Evolutionary conservation across 768 basidiomycete genomes (phyloP).

Genomic region (Lanmaoa pseudosensibilis): DNA sequence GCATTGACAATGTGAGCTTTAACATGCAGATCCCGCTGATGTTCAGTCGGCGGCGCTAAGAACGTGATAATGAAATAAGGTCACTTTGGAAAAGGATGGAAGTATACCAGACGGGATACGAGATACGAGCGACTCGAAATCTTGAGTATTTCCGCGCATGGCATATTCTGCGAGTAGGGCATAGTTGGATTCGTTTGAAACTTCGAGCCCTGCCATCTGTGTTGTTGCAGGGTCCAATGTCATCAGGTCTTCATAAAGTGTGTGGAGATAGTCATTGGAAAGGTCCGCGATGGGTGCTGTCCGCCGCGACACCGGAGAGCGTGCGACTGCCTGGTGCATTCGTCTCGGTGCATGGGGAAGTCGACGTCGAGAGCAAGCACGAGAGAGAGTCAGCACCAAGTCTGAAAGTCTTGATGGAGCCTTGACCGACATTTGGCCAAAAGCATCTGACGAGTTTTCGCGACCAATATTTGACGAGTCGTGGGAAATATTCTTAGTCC

Average conservation of each 20-base stretch:
- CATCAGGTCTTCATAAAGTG: slow-evolving; percentile 45
- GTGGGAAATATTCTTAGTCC: neutral
- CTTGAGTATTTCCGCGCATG: slow-evolving; percentile 41
- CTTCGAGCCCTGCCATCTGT: neutral
- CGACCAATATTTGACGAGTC: neutral
- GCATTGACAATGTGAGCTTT: slow-evolving; percentile 52
- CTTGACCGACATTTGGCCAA: neutral
- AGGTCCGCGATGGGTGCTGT: slow-evolving; percentile 14
- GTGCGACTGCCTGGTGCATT: slow-evolving; percentile 22
- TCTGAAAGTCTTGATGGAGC: slow-evolving; percentile 2
- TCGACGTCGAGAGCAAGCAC: slow-evolving; percentile 2
- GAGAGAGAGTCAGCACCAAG: slow-evolving; percentile 3
- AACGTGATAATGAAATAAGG: slow-evolving; percentile 11
- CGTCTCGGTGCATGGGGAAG: slow-evolving; percentile 8
- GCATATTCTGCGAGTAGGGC: slow-evolving; percentile 52
- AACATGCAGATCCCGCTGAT: slow-evolving; percentile 71
- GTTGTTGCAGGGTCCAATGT: slow-evolving; percentile 21
- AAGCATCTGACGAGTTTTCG: no score
- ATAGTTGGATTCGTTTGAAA: slow-evolving; percentile 43
- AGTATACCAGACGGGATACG: slow-evolving; percentile 45
- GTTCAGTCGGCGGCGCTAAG: slow-evolving; percentile 43
- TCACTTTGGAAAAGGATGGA: neutral
- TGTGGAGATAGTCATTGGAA: slow-evolving; percentile 15
- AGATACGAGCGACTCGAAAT: slow-evolving; percentile 46
- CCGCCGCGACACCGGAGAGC: neutral